These are phyloP conservation scores for Aspergillus nomiae DNA, from an alignment of 2,329 filamentous ascomycete genomes.

Conservation along the genomic window DNA sequence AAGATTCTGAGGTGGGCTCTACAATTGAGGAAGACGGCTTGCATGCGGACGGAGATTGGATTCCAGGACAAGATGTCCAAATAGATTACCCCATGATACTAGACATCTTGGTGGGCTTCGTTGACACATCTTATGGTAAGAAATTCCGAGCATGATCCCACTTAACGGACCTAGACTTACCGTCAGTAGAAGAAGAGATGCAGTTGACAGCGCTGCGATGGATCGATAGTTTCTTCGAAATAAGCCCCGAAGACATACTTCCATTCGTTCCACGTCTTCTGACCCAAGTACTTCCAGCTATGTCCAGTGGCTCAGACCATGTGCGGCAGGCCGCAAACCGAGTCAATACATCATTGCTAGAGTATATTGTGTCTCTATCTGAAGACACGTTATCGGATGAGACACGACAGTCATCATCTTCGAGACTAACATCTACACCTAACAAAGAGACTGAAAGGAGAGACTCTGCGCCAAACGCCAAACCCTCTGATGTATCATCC, in stretches of 20 bases:
- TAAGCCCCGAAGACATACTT: conserved; percentile 94
- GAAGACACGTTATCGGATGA: conserved; percentile 60
- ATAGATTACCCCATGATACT: conserved; percentile 91
- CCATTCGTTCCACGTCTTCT: conserved; percentile 91
- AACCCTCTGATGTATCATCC: conserved; percentile 29
- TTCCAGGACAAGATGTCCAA: conserved; percentile 94
- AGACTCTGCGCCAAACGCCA: conserved; percentile 43
- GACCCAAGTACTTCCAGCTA: conserved; percentile 86
- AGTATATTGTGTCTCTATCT: conserved; percentile 89
- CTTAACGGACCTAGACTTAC: conserved; percentile 1
- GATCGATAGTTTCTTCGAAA: conserved; percentile 96
- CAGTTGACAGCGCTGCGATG: conserved; percentile 87
- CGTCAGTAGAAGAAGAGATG: conserved; percentile 75
- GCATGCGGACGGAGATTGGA: conserved; percentile 86
- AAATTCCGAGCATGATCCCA: background rate
- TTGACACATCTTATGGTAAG: conserved; percentile 76
- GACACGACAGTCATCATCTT: conserved; percentile 36
- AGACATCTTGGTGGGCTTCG: conserved; percentile 84
- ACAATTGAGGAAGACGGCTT: conserved; percentile 56
- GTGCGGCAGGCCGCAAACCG: conserved; percentile 85
- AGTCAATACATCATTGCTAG: conserved; percentile 88
- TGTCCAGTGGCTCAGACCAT: conserved; percentile 87
- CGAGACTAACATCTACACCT: conserved; percentile 44
- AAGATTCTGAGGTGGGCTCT: conserved; percentile 47
- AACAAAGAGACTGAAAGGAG: conserved; percentile 44